phyloP scores from a whole-genome alignment of 148 eudicot species.

The Dysphania ambrosioides region DNA sequence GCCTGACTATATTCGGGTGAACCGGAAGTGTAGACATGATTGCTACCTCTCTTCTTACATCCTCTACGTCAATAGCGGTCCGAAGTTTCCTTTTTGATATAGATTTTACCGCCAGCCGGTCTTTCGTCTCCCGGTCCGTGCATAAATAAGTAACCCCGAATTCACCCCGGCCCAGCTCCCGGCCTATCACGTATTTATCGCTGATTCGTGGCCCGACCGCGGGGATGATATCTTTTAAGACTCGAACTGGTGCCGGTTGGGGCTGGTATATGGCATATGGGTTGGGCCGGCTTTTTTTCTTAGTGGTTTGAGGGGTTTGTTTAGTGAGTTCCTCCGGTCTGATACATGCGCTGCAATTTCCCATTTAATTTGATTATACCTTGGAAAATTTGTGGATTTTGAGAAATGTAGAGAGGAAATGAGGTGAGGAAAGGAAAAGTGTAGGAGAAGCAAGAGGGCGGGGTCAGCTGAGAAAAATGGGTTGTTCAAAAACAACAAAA shows the following conservation, averaged over 20 bases:
- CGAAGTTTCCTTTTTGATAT: constrained; percentile 70
- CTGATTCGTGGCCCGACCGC: constrained; percentile 40
- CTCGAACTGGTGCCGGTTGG: constrained; percentile 54
- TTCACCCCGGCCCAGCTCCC: constrained; percentile 82
- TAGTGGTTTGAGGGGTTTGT: constrained; percentile 20
- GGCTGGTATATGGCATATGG: constrained; percentile 44
- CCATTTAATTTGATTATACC: constrained; percentile 34
- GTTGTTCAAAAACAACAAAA: constrained; percentile 15
- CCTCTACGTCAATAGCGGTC: constrained; percentile 77
- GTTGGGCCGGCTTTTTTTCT: constrained; percentile 37
- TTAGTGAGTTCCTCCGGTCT: constrained; percentile 32
- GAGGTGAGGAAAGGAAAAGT: constrained; percentile 19
- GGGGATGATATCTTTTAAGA: constrained; percentile 50
- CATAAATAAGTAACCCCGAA: constrained; percentile 75
- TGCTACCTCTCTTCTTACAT: constrained; percentile 76
- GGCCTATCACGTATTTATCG: constrained; percentile 67
- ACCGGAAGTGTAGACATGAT: constrained; percentile 76
- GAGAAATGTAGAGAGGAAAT: not conserved
- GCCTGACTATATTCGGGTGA: constrained; percentile 62
- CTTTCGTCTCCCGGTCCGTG: constrained; percentile 63
- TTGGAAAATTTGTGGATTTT: not conserved
- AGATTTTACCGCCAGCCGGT: constrained; percentile 59
- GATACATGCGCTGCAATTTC: constrained; percentile 60
- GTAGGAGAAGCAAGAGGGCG: constrained; percentile 26
- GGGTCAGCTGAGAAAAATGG: constrained; percentile 31